Percentiles rank a stretch among this genome's conserved stretches.
These are phyloP conservation scores for Nakataea oryzae DNA, from an alignment of 2,329 filamentous ascomycete species.

Conservation along the genomic window DNA sequence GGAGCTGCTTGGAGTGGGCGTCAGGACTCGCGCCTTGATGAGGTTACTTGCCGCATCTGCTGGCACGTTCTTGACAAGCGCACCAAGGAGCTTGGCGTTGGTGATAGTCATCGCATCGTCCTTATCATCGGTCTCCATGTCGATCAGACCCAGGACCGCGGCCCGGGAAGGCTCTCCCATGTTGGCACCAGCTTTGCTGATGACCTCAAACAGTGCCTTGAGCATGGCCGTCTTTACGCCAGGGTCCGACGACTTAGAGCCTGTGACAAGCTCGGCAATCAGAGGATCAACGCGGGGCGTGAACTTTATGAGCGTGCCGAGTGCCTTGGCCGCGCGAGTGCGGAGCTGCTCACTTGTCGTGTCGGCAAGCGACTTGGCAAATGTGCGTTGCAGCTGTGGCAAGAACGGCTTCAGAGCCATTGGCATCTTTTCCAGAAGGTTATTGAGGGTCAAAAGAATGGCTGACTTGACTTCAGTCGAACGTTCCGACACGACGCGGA, in stretches of 20 bases:
- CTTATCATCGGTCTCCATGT: constrained; percentile 66
- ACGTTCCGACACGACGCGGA: constrained; percentile 92
- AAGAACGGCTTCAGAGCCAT: constrained; percentile 92
- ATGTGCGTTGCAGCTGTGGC: constrained; percentile 91
- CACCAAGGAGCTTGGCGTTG: constrained; percentile 81
- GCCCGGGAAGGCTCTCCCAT: constrained; percentile 87
- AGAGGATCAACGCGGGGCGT: constrained; percentile 92
- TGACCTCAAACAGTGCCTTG: constrained; percentile 90
- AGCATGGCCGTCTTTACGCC: constrained; percentile 95
- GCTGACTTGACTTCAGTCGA: constrained; percentile 94
- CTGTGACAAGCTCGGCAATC: constrained; percentile 86
- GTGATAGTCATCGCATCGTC: constrained; percentile 77
- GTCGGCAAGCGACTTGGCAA: constrained; percentile 91
- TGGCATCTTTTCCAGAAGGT: constrained; percentile 92
- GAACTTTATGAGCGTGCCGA: constrained; percentile 91
- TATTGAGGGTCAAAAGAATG: constrained; percentile 89
- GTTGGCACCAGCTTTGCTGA: constrained; percentile 86
- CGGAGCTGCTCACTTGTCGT: constrained; percentile 82
- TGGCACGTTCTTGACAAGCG: constrained; percentile 78
- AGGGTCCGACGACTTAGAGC: constrained; percentile 77
- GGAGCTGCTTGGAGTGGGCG: constrained; percentile 61
- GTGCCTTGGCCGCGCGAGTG: constrained; percentile 79
- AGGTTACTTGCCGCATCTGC: constrained; percentile 51
- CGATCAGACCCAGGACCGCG: constrained; percentile 81
- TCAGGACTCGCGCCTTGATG: constrained; percentile 67